Conservation (phyloP, 2,329 filamentous ascomycete genomes). For the Cordyceps cateniannulata region DNA sequence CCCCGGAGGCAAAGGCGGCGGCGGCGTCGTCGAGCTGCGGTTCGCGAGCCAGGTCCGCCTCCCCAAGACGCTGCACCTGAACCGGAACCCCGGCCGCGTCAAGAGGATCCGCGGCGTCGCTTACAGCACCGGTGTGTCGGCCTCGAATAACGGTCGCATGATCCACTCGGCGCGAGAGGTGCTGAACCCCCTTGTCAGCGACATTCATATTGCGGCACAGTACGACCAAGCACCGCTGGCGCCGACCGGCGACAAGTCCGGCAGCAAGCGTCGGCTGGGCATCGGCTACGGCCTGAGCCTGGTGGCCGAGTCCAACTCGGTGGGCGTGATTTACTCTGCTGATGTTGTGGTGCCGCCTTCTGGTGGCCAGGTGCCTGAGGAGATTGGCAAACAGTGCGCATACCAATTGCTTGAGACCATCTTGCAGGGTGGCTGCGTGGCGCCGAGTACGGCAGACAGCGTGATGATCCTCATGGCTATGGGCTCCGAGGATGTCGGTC, state of each 20-base stretch:
- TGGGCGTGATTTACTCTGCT: conserved; percentile 77
- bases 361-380: conserved; percentile 81
- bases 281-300: conserved; percentile 88
- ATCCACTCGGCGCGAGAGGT: conserved; percentile 85
- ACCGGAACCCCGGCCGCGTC: conserved; percentile 74
- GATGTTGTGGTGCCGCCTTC: conserved; percentile 69
- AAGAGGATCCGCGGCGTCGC: conserved; percentile 88
- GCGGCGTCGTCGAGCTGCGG: conserved; percentile 85
- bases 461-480: conserved; percentile 92
- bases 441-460: conserved; percentile 62
- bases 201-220: conserved; percentile 83
- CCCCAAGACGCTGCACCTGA: conserved; percentile 87
- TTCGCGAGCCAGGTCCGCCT: conserved; percentile 91
- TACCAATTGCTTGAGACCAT: conserved; percentile 84
- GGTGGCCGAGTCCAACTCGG: conserved; percentile 83
- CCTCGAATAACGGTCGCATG: conserved; percentile 90
- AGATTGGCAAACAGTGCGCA: conserved; percentile 81
- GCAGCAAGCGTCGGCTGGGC: conserved; percentile 60
- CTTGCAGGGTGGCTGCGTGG: conserved; percentile 74
- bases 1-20: conserved; percentile 68
- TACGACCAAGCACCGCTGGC: conserved; percentile 62
- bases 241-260: conserved; percentile 45
- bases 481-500: conserved; percentile 92
- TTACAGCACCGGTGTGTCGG: conserved; percentile 86
- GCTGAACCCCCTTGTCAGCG: conserved; percentile 76